Conservation (phyloP, 805 yeast genomes). For the Pichia manshurica region DNA sequence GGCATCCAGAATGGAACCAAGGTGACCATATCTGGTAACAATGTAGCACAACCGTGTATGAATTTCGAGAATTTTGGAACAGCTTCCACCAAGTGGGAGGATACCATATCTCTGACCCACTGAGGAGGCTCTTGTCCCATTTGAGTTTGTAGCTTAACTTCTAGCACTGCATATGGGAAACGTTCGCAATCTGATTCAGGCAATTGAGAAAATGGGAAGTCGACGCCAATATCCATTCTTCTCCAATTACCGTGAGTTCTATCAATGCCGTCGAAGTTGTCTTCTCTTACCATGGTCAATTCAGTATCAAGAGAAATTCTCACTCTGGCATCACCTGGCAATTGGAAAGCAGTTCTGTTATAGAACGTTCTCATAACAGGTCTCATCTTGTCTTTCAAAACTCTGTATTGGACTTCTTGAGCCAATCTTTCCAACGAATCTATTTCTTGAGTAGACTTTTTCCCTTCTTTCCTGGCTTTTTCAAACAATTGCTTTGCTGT, state of each 20-base stretch:
- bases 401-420: slow-evolving; percentile 85
- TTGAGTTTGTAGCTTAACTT: slow-evolving; percentile 96
- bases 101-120: slow-evolving; percentile 91
- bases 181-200: slow-evolving; percentile 82
- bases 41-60: slow-evolving; percentile 93
- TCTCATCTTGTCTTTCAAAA: slow-evolving; percentile 74
- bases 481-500: slow-evolving; percentile 89
- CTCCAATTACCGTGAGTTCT: slow-evolving; percentile 95
- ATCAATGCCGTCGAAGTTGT: slow-evolving; percentile 87
- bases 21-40: slow-evolving; percentile 75
- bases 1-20: slow-evolving; percentile 96
- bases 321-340: slow-evolving; percentile 98
- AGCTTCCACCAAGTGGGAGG: slow-evolving; percentile 93
- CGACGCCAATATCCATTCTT: slow-evolving; percentile 96
- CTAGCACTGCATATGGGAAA: slow-evolving; percentile 96
- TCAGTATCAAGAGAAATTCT: slow-evolving; percentile 97
- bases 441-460: slow-evolving; percentile 79
- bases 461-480: slow-evolving; percentile 88
- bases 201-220: slow-evolving; percentile 87
- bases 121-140: slow-evolving; percentile 98
- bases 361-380: slow-evolving; percentile 96
- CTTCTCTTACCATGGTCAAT: slow-evolving; percentile 95
- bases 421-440: slow-evolving; percentile 91
- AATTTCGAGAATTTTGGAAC: slow-evolving; percentile 97
- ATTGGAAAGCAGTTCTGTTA: slow-evolving; percentile 97